Percentiles rank a stretch among this genome's conserved stretches.
Conservation (phyloP, 2,329 filamentous ascomycete genomes). For the Ceratocystis cacaofunesta region DNA sequence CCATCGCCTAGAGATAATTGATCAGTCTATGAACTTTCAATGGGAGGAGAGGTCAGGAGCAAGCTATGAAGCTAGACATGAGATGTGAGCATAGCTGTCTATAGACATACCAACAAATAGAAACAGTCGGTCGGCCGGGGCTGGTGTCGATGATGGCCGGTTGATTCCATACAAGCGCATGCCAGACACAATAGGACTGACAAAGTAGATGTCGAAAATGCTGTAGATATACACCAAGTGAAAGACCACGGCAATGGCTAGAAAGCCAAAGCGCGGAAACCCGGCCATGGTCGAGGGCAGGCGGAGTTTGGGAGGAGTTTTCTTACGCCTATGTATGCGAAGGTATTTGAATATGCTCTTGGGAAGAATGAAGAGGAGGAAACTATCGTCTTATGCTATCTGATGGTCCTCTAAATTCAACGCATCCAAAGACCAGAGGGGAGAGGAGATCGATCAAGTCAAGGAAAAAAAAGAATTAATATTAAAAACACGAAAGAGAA, state of each 20-base stretch:
- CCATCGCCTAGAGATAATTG: constrained; percentile 51
- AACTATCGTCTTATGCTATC: not conserved
- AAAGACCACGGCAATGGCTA: constrained; percentile 79
- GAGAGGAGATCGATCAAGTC: not conserved
- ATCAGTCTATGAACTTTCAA: not conserved
- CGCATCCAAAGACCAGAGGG: not conserved
- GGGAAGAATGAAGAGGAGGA: not conserved
- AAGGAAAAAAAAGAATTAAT: not conserved
- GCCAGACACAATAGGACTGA: constrained; percentile 89
- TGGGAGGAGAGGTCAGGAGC: not conserved
- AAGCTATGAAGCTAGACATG: not conserved
- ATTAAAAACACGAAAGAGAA: not conserved
- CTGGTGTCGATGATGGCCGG: constrained; percentile 40
- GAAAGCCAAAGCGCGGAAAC: constrained; percentile 55
- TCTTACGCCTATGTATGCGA: too few species aligned
- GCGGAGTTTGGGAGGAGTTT: too few species aligned
- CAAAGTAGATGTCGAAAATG: constrained; percentile 98
- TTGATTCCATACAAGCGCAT: constrained; percentile 72
- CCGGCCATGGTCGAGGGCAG: constrained; percentile 8
- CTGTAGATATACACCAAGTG: constrained; percentile 88
- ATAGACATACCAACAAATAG: constrained; percentile 64
- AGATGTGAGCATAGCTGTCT: too few species aligned
- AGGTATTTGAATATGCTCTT: not conserved
- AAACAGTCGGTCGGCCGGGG: constrained; percentile 79
- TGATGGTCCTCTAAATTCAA: not conserved